phyloP scores from a whole-genome alignment of 805 yeast genomes.

The Teunomyces stri region DNA sequence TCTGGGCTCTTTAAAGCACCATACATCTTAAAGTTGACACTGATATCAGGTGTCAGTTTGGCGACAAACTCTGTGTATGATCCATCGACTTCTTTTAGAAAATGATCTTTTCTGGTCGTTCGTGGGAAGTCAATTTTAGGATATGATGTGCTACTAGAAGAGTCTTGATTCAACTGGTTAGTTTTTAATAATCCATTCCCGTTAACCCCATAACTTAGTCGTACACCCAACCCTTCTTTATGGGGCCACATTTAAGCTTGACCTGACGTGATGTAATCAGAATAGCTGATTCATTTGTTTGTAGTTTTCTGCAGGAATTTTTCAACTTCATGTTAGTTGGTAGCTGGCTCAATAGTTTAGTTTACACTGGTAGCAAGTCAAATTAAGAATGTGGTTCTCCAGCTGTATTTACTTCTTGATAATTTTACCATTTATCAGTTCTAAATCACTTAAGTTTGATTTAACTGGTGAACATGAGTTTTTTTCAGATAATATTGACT shows the following conservation, averaged over 20 bases:
- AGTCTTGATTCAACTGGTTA: not conserved
- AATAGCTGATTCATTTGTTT: not conserved
- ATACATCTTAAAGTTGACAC: conserved; percentile 12
- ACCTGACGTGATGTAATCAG: too few relatives aligned
- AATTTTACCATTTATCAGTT: conserved; percentile 2
- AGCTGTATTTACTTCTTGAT: conserved; percentile 1
- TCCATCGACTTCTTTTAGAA: conserved; percentile 5
- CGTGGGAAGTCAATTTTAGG: conserved; percentile 4
- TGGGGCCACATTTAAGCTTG: conserved; percentile 15
- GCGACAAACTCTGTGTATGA: conserved; percentile 1
- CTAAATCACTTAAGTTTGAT: conserved; percentile 22
- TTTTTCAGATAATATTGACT: not conserved
- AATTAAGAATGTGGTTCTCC: not conserved
- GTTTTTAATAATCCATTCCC: conserved; percentile 10
- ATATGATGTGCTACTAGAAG: not conserved
- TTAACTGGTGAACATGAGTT: conserved; percentile 10
- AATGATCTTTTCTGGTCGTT: not conserved
- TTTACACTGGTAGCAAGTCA: too few relatives aligned
- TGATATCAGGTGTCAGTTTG: not conserved
- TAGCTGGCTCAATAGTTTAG: too few relatives aligned
- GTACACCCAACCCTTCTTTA: conserved; percentile 14
- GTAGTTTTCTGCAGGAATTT: not conserved
- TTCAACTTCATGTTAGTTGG: not conserved
- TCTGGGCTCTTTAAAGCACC: conserved; percentile 9
- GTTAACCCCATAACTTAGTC: conserved; percentile 16